Evolutionary conservation across 441 rosid genomes (phyloP), one percentile per base, ranked within the genome.

Genomic region (Breynia disticha): DNA sequence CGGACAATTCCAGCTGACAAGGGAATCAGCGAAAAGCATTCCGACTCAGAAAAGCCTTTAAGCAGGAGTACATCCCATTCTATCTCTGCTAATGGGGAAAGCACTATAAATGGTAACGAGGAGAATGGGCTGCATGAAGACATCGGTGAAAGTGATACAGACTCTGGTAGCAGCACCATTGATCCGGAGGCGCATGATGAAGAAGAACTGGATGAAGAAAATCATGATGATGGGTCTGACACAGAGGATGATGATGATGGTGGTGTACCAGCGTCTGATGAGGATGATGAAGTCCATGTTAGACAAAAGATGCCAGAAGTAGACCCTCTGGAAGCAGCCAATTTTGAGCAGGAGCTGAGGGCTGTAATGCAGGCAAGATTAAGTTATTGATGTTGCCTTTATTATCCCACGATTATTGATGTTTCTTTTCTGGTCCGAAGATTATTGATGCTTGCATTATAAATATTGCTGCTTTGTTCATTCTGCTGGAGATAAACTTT

Each of bases 341-440:
- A 69, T 73, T 94, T 94, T 68, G 97, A 87, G 62, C 76, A 73
- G 82, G 97, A 90, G 72, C 79, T 94, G 46, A 77, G 80, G 74
- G 95, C 99, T 64, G 90, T 94, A 45, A 72, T 94, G 76, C 96
- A 94, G 95, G 97, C 70, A 80, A 75, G 87, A 55, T 59, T 58
- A 53, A 41, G 32, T 56, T 16, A 14, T 52, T 52, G 35, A 28
- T 28, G 35, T 7, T 24, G 3, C 7, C 4, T 24, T 24, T 24
- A 24, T 24, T 24, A 3, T 24, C 32, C 3, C 4, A 24, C 32
- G 32, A 24, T 24, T 24, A 24, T 24, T 24, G 7, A 24, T 24
- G 32, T 24, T 24, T 24, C 32, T 24, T 24, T 24, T 24, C 32
- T 24, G 32, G 32, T 24, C 32, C 32, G 7, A 24, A 24, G 32